These are phyloP conservation scores for Paralagenidium karlingii DNA, from an alignment of 352 stramenopile genomes.

Conservation along the genomic window DNA sequence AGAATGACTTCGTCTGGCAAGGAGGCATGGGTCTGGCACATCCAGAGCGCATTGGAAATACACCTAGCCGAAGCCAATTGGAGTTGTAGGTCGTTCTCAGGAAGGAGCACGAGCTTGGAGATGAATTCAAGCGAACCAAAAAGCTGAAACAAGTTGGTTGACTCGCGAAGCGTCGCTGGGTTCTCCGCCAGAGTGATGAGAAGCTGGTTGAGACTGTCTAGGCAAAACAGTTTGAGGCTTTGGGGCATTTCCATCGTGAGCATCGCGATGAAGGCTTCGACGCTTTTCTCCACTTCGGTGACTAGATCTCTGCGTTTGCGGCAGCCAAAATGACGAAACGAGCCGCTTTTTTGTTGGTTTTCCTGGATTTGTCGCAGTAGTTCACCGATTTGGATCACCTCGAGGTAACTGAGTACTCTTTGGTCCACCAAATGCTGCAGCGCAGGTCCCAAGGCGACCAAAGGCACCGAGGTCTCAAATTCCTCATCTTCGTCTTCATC, in stretches of 20 bases:
- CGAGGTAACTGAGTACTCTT: no score
- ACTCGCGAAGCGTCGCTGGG: no score
- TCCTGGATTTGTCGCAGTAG: slow-evolving; percentile 27
- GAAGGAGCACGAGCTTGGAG: background rate
- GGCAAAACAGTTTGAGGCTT: slow-evolving; percentile 1
- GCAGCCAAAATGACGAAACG: slow-evolving; percentile 6
- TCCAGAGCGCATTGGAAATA: slow-evolving; percentile 27
- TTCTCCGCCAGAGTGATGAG: no score
- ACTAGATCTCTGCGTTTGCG: slow-evolving; percentile 1
- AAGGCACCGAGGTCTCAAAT: slow-evolving; percentile 7
- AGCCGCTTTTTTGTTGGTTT: slow-evolving; percentile 8
- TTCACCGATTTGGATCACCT: slow-evolving; percentile 27
- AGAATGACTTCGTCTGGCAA: slow-evolving; percentile 24
- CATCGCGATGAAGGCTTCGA: no score
- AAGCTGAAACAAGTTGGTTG: no score
- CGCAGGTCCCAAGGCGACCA: slow-evolving; percentile 19
- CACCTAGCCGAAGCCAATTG: slow-evolving; percentile 18
- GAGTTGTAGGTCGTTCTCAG: background rate
- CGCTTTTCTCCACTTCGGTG: background rate
- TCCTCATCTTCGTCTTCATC: background rate
- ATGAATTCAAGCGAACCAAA: background rate
- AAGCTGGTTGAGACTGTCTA: background rate
- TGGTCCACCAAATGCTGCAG: slow-evolving; percentile 20
- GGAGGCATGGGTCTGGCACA: slow-evolving; percentile 19
- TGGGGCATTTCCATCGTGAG: slow-evolving; percentile 18